A percentile compares a stretch with the other conserved stretches of the same genome.
phyloP scores from a whole-genome alignment of 345 rosid species.

The Reutealis trisperma region DNA sequence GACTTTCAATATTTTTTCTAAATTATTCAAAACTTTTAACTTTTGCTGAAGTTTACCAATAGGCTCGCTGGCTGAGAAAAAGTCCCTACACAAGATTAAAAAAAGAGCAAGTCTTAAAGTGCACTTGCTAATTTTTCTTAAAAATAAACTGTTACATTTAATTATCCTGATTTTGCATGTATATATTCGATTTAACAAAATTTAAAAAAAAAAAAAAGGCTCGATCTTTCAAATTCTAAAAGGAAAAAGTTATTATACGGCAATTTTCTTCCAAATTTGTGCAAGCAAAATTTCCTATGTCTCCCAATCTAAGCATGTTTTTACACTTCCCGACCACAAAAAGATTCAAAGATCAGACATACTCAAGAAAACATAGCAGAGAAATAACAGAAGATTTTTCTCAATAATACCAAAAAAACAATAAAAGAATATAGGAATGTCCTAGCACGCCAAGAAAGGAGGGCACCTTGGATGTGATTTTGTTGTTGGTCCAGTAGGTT shows the following conservation, averaged over 20 bases:
- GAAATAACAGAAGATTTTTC: not conserved
- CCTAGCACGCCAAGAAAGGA: not conserved
- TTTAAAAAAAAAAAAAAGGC: not conserved
- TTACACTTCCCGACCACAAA: not conserved
- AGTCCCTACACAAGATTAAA: too few relatives aligned
- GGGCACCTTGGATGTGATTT: not conserved
- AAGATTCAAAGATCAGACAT: not conserved
- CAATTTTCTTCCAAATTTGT: not conserved
- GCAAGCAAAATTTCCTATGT: not conserved
- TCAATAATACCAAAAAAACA: not conserved
- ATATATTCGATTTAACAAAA: not conserved
- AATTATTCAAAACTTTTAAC: too few relatives aligned
- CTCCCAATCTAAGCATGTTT: slow-evolving; percentile 1
- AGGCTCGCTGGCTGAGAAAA: too few relatives aligned
- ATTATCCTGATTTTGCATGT: too few relatives aligned
- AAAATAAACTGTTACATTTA: too few relatives aligned
- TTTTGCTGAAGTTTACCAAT: too few relatives aligned
- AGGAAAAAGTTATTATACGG: not conserved
- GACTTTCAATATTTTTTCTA: too few relatives aligned
- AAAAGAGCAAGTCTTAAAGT: too few relatives aligned
- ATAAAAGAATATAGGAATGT: not conserved
- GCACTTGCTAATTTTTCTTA: too few relatives aligned
- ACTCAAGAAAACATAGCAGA: not conserved
- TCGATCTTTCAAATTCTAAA: too few relatives aligned
- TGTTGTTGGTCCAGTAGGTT: not conserved